Conservation (phyloP, 345 rosid genomes). For the Citrus cavaleriei region DNA sequence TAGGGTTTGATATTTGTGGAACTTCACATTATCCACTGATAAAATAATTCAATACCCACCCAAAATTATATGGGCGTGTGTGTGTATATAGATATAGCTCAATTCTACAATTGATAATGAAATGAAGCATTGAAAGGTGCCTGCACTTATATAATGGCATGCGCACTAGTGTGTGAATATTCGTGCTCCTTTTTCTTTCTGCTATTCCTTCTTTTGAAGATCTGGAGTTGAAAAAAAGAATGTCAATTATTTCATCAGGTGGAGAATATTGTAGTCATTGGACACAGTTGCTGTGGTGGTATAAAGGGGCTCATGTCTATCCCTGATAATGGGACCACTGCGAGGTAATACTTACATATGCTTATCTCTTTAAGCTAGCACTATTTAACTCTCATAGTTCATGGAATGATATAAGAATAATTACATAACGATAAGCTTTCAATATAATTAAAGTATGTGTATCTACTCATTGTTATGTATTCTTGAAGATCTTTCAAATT, state of each 20-base stretch:
- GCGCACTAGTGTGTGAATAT: background rate
- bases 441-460: background rate
- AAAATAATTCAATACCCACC: background rate
- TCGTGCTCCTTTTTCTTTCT: background rate
- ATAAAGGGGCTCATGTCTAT: conserved; percentile 89
- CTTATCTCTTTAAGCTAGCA: background rate
- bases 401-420: too few species aligned
- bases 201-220: background rate
- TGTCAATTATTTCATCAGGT: conserved; percentile 40
- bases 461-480: background rate
- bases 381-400: background rate
- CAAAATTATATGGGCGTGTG: too few species aligned
- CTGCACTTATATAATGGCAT: background rate
- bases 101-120: background rate
- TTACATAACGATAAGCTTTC: background rate
- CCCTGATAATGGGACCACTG: conserved; percentile 54
- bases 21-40: background rate
- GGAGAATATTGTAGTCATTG: conserved; percentile 81
- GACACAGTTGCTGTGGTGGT: conserved; percentile 97
- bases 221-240: conserved; percentile 1
- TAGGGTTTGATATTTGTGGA: background rate
- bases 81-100: too few species aligned
- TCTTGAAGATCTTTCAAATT: background rate
- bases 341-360: conserved; percentile 31
- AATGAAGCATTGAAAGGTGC: background rate